Base-by-base conservation (phyloP, 768 basidiomycete species). In the Lactarius hatsudake region DNA sequence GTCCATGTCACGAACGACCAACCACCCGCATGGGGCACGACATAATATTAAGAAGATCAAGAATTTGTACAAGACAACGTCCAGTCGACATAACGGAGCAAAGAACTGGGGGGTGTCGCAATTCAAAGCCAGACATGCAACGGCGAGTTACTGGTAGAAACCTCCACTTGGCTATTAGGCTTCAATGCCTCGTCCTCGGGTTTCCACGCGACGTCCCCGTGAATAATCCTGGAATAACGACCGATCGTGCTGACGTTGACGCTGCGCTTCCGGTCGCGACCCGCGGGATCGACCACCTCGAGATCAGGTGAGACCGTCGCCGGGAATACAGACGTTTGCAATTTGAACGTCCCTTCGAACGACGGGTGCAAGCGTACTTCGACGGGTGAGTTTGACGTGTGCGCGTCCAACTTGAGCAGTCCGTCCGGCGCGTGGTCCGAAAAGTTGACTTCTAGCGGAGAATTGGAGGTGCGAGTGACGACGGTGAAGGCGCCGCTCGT, bases 301-400 rank as follows among this genome's bases (percentile, higher is more conserved):
- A 1, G 17, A 12, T 66, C 59, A 6, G 53, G 23, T 8, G 23
- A 2, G 36, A 67, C 56, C 32, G 3, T 1, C 17, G 45, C 36
- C 26, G 23, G 30, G 30, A 67, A 66, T 38, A 58, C 3, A 20
- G 64, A 56, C 45, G 67, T 67, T 12, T 32, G 43, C 48, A 65
- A 20, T 6, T 61, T 32, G 64, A 67, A 62, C 20, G 8, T 30
- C 0, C 67, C 67, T 48, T 68, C 67, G 30, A 67, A 68, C 6
- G 65, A 20, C 5, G 67, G 65, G 20, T 66, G 55, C 12, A 68
- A 42, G 15, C 9, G 45, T n/a, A 68, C 65, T 26, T 12, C n/a
- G 30, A 65, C 65, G 9, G 64, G 67, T 8, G 67, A 51, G 61
- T 68, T 68, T 10, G 64, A 30, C 7, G 64, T 68, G 45, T 40